These are phyloP conservation scores for Pseudogymnoascus destructans DNA, from an alignment of 2,329 filamentous ascomycete species.

Conservation along the genomic window DNA sequence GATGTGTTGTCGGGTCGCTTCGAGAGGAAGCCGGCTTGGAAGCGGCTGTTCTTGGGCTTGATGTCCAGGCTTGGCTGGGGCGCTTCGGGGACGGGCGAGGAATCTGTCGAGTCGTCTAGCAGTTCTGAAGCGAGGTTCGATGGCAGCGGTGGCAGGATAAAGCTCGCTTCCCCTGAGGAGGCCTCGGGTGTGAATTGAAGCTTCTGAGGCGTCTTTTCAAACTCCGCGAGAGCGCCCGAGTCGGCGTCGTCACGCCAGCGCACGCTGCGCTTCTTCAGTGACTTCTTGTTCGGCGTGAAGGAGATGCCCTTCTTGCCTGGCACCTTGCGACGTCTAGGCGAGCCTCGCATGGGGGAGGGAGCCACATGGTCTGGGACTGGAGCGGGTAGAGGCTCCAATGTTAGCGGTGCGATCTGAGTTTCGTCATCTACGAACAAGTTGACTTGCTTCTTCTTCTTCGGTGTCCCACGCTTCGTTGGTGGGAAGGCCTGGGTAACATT, in stretches of 20 bases:
- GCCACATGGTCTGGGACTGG: conserved; percentile 30
- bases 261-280: conserved; percentile 60
- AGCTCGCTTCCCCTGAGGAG: conserved; percentile 33
- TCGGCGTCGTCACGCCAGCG: conserved; percentile 89
- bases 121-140: conserved; percentile 33
- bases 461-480: conserved; percentile 59
- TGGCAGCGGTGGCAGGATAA: conserved; percentile 37
- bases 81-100: conserved; percentile 42
- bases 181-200: conserved; percentile 43
- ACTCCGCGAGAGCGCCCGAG: conserved; percentile 75
- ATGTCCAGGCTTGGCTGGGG: conserved; percentile 47
- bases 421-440: conserved; percentile 21
- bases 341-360: conserved; percentile 57
- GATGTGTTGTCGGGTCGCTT: conserved; percentile 49
- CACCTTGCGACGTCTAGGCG: conserved; percentile 65
- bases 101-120: conserved; percentile 29
- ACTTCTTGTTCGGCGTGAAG: conserved; percentile 73
- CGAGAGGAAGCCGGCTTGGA: conserved; percentile 78
- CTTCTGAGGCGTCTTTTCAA: conserved; percentile 77
- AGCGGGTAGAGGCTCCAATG: conserved; percentile 27
- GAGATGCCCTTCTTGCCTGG: conserved; percentile 58
- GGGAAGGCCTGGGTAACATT: conserved; percentile 51
- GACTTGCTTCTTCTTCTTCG: conserved; percentile 53
- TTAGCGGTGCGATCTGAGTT: conserved; percentile 17
- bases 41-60: conserved; percentile 58